Evolutionary conservation across 176 grass and related monocot species (phyloP).

Genomic region (Oryza officinalis): DNA sequence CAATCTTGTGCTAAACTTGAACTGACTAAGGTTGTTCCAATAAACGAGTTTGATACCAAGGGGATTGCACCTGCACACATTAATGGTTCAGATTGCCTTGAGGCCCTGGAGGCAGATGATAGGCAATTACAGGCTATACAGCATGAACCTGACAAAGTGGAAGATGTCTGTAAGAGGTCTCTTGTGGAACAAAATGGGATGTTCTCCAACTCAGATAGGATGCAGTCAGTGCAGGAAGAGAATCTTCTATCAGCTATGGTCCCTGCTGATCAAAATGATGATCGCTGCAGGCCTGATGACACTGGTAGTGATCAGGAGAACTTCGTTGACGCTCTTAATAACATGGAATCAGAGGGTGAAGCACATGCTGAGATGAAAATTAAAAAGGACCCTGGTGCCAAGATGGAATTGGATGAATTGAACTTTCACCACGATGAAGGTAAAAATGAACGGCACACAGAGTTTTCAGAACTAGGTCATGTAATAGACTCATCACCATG

Average conservation of each 20-base stretch:
- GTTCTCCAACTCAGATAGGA: conserved; percentile 42
- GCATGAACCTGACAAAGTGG: conserved; percentile 24
- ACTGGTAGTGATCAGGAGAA: conserved; percentile 70
- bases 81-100: conserved; percentile 30
- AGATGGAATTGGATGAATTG: conserved; percentile 37
- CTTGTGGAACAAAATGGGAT: conserved; percentile 52
- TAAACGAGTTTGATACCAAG: conserved; percentile 34
- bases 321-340: conserved; percentile 72
- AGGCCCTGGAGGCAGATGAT: conserved; percentile 35
- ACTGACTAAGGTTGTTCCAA: conserved; percentile 48
- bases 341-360: conserved; percentile 56
- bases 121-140: conserved; percentile 29
- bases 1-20: conserved; percentile 46
- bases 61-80: conserved; percentile 26
- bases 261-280: conserved; percentile 34
- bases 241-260: not conserved
- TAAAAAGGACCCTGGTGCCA: conserved; percentile 24
- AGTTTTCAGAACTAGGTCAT: conserved; percentile 43
- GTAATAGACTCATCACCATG: conserved; percentile 22
- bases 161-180: conserved; percentile 41
- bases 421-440: conserved; percentile 36
- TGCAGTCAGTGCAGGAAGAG: conserved; percentile 14
- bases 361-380: conserved; percentile 44
- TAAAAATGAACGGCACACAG: conserved; percentile 9
- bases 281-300: conserved; percentile 52